Base-by-base conservation (phyloP, 768 basidiomycete genomes). In the Boletellus emodensis region DNA sequence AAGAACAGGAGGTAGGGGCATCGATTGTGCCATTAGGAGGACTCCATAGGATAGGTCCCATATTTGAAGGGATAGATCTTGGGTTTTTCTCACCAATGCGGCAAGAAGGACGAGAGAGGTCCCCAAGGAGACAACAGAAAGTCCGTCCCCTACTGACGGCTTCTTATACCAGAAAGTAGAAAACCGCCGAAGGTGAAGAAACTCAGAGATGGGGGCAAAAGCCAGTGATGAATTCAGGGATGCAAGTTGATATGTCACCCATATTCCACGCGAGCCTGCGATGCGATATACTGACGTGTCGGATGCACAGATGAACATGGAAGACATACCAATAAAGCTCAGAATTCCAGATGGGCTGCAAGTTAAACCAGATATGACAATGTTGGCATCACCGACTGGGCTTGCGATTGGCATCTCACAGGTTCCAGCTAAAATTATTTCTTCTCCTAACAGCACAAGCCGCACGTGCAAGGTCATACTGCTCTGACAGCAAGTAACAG, bases 31-130 rank as follows among this genome's bases (percentile, higher is more conserved):
- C 2, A 82, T 71, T n/a, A 87, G 71, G 20, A 87, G 67, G 32
- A 85, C 79, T 15, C 80, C 79, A 55, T 83, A 87, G 52, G 81
- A 81, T 18, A 87, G 68, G 54, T 87, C 85, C 84, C 85, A 87
- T 26, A 87, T 63, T 15, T 83, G 78, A 26, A 87, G 64, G 14
- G 71, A 68, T 45, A 86, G 71, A 50, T 80, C 78, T 7, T 70
- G 55, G 3, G 63, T 46, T 15, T 45, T 47, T 14, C 56, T 51
- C 28, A 72, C 71, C 41, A 72, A 39, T 24, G 70, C 74, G 36
- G 78, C 78, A 10, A 87, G 73, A 38, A 87, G 72, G 40, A 81
- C 78, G 41, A 82, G 73, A 0, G 82, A 83, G 0, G 83, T 78
- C 1, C 76, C 75, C 14, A 85, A 62, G 3, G 84, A 73, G 4